Evolutionary conservation across 2,329 filamentous ascomycete species (phyloP).

Genomic region (Pezicula neosporulosa): DNA sequence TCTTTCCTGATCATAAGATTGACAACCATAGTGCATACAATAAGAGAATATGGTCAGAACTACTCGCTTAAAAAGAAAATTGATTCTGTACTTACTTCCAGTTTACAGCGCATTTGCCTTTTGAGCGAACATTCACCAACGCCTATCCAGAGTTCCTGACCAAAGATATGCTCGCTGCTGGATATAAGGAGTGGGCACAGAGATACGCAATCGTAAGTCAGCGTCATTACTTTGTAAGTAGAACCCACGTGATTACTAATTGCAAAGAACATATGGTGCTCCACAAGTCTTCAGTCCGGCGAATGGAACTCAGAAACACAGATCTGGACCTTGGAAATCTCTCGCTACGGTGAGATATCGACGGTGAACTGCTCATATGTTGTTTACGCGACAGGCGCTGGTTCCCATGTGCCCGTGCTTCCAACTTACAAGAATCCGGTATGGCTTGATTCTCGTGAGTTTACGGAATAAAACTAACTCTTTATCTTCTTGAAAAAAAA

Average conservation of each 20-base stretch:
- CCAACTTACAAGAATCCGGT: slow-evolving; percentile 5
- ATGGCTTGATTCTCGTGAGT: neutral
- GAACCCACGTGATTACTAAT: no score
- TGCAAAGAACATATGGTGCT: slow-evolving; percentile 8
- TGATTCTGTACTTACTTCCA: no score
- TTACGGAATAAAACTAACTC: no score
- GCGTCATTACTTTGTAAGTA: no score
- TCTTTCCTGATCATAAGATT: no score
- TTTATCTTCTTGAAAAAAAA: no score
- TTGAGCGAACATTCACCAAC: slow-evolving; percentile 11
- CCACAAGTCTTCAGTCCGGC: slow-evolving; percentile 1
- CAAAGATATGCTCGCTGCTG: slow-evolving; percentile 12
- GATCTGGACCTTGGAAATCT: slow-evolving; percentile 6
- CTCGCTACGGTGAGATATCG: neutral
- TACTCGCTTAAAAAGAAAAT: no score
- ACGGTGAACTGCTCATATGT: slow-evolving; percentile 2
- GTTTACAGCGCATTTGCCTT: slow-evolving; percentile 7
- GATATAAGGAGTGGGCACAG: slow-evolving; percentile 9
- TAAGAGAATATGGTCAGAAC: slow-evolving; percentile 8
- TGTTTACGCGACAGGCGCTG: slow-evolving; percentile 12
- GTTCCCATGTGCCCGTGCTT: slow-evolving; percentile 5
- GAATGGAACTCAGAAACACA: slow-evolving; percentile 5
- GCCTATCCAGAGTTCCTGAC: slow-evolving; percentile 9
- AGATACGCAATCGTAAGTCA: slow-evolving; percentile 9
- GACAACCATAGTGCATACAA: slow-evolving; percentile 5